A percentile compares a stretch with the other conserved stretches of the same genome.
phyloP scores from a whole-genome alignment of 2,329 filamentous ascomycete genomes.

The Talaromyces sp. region DNA sequence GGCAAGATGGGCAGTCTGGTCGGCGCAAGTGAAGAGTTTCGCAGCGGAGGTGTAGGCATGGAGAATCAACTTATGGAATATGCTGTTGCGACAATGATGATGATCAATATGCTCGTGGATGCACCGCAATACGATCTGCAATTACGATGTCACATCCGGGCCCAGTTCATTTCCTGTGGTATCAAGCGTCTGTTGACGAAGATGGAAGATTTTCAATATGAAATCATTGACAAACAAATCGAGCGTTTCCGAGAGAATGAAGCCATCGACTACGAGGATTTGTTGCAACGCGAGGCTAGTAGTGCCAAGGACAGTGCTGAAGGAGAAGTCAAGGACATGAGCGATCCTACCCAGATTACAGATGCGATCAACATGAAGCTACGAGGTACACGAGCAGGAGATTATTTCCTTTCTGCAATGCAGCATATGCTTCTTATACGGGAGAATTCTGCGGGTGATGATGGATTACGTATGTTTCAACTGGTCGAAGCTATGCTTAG shows the following conservation, averaged over 20 bases:
- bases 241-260: slow-evolving; percentile 91
- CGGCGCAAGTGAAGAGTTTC: slow-evolving; percentile 91
- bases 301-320: slow-evolving; percentile 87
- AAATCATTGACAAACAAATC: slow-evolving; percentile 96
- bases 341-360: slow-evolving; percentile 86
- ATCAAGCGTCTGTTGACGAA: slow-evolving; percentile 92
- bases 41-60: slow-evolving; percentile 95
- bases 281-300: slow-evolving; percentile 85
- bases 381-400: slow-evolving; percentile 78
- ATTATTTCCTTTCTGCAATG: slow-evolving; percentile 93
- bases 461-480: slow-evolving; percentile 92
- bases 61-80: slow-evolving; percentile 99
- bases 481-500: slow-evolving; percentile 98
- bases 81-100: slow-evolving; percentile 86
- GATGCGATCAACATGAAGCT: slow-evolving; percentile 88
- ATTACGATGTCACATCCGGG: slow-evolving; percentile 87
- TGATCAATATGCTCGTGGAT: slow-evolving; percentile 96
- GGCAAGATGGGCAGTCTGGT: slow-evolving; percentile 99
- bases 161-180: slow-evolving; percentile 92
- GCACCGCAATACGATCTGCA: slow-evolving; percentile 85
- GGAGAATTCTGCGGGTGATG: slow-evolving; percentile 79
- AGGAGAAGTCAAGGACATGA: slow-evolving; percentile 85
- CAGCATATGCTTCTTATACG: slow-evolving; percentile 92
- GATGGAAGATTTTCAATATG: slow-evolving; percentile 98
- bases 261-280: slow-evolving; percentile 96